Base-by-base conservation (phyloP, 371 early-diverging fungal genomes). In the Mortierella sp. region DNA sequence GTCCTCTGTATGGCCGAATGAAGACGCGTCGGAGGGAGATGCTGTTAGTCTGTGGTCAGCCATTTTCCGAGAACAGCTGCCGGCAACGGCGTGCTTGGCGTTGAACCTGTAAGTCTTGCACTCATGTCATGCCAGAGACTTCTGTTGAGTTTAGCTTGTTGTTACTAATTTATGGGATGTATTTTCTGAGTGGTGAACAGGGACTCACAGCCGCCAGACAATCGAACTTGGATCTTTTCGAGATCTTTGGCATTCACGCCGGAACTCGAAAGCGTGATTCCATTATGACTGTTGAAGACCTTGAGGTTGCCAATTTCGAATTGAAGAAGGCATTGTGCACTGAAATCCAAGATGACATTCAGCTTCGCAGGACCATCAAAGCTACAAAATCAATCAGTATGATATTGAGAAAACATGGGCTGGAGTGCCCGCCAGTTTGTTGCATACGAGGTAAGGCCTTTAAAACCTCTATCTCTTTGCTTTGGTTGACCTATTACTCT, bases 311-410 rank as follows among this genome's bases (percentile, higher is more conserved):
- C 47, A 72, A 78, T 48, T 78, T 78, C 58, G 73, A 78, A 50
- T 26, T 78, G 60, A 78, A 78, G 63, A 72, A 78, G 78, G 63
- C 4, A 48, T 34, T 57, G 78, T 78, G 78, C 55, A 78, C 78
- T n/a, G 73, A 78, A 50, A 42, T 72, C 73, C 72, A 78, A 63
- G 73, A 78, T n/a, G 68, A 73, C 44, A 73, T 73, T 31, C 73
- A 73, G 65, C 78, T 78, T 38, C 78, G 54, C 28, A 68, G 70
- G 65, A 76, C 70, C n/a, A 75, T 68, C 52, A 75, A 65, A 38
- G 75, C 75, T 10, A 75, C 68, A 68, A 75, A 75, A 11, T 74
- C 63, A 14, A 74, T 74, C 45, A 26, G 26, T 10, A 24, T 34
- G 50, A 24, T 75, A 21, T 47, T 75, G 50, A 65, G 21, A 24